Percentiles rank a stretch among this genome's conserved stretches.
These are phyloP conservation scores for Poteriospumella lacustris DNA, from an alignment of 108 stramenopile genomes.

Conservation along the genomic window DNA sequence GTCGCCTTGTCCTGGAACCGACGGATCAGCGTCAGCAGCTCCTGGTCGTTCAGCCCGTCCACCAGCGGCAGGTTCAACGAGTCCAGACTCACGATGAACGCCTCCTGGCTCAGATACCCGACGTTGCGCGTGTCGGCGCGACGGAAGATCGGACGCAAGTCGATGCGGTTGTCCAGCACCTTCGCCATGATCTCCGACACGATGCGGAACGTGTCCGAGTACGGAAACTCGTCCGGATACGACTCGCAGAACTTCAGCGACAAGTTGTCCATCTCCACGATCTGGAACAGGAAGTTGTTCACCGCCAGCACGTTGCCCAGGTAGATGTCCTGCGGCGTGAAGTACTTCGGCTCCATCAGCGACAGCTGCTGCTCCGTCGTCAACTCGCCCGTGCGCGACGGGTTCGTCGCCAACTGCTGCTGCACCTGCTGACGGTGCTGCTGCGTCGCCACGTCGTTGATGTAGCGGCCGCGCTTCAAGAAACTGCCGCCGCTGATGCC, in stretches of 20 bases:
- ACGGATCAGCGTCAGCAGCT: constrained; percentile 14
- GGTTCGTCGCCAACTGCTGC: background rate
- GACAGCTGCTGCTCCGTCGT: no score
- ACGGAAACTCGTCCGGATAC: constrained; percentile 19
- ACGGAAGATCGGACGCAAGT: background rate
- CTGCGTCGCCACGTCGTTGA: constrained; percentile 22
- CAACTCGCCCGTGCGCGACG: background rate
- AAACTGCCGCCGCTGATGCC: constrained; percentile 14
- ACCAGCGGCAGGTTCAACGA: background rate
- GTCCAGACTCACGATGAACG: background rate
- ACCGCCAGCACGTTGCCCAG: constrained; percentile 14
- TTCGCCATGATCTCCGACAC: background rate
- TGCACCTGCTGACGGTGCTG: background rate
- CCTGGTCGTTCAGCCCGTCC: constrained; percentile 12
- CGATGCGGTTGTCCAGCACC: background rate
- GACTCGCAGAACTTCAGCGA: constrained; percentile 1
- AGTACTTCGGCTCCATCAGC: no score
- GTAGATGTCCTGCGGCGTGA: constrained; percentile 3
- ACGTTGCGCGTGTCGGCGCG: background rate
- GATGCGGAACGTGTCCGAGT: constrained; percentile 7
- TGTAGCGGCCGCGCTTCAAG: constrained; percentile 4
- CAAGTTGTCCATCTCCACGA: constrained; percentile 22
- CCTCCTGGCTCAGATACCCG: background rate
- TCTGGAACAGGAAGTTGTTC: background rate
- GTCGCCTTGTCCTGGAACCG: constrained; percentile 25